phyloP scores from a whole-genome alignment of 2,329 filamentous ascomycete genomes.

The Neocatenulostroma microsporum region DNA sequence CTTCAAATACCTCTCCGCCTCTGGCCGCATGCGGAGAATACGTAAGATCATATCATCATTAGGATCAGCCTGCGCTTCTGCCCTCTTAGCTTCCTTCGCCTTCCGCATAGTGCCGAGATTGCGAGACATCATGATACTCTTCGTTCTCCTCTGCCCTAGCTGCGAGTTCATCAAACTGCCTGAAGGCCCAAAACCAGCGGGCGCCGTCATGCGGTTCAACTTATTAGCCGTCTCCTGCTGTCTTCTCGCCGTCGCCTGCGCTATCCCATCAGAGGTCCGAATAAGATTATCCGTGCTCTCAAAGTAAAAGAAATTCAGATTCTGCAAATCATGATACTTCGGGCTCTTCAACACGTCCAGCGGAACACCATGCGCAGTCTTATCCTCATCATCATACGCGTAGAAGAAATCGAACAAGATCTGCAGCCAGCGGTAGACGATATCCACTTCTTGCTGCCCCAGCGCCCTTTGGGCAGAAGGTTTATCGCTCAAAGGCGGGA shows the following conservation, averaged over 20 bases:
- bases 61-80: constrained; percentile 90
- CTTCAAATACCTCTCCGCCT: constrained; percentile 78
- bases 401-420: constrained; percentile 93
- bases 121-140: constrained; percentile 77
- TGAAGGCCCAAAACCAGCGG: constrained; percentile 40
- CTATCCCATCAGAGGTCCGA: constrained; percentile 94
- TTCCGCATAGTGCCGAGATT: constrained; percentile 95
- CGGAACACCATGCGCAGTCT: constrained; percentile 80
- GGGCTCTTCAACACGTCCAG: constrained; percentile 88
- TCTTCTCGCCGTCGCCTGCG: constrained; percentile 73
- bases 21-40: constrained; percentile 88
- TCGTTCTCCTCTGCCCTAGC: constrained; percentile 38
- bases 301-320: constrained; percentile 97
- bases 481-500: constrained; percentile 92
- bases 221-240: constrained; percentile 47
- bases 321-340: constrained; percentile 96
- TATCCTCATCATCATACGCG: constrained; percentile 73
- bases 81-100: constrained; percentile 90
- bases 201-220: constrained; percentile 62
- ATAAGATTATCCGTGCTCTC: constrained; percentile 85
- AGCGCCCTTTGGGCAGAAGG: constrained; percentile 77
- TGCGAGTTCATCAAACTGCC: too few species aligned
- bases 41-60: constrained; percentile 97
- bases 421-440: constrained; percentile 85
- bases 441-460: constrained; percentile 79